Conservation (phyloP, 176 grass and related monocot genomes). For the Cymbopogon citratus region DNA sequence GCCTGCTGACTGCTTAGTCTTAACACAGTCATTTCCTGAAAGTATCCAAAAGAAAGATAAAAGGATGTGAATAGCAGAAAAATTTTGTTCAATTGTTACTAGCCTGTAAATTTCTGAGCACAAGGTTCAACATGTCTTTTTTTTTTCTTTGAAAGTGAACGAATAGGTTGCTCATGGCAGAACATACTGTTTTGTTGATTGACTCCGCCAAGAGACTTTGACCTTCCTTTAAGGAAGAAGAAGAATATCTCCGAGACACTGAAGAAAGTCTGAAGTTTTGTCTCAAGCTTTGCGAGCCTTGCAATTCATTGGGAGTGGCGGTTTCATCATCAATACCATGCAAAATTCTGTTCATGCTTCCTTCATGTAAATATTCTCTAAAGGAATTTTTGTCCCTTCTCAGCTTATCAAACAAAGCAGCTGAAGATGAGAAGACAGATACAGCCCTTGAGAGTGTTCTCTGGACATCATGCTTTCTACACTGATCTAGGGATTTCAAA, state of each 20-base stretch:
- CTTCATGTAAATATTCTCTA: slow-evolving; percentile 45
- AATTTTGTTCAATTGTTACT: background rate
- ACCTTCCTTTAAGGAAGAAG: slow-evolving; percentile 51
- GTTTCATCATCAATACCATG: slow-evolving; percentile 35
- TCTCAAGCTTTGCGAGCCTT: background rate
- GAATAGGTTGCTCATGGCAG: background rate
- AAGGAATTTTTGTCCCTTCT: slow-evolving; percentile 52
- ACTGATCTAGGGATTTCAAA: slow-evolving; percentile 31
- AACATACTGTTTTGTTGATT: slow-evolving; percentile 58
- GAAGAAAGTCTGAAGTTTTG: slow-evolving; percentile 40
- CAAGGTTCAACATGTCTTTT: background rate
- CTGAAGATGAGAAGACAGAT: slow-evolving; percentile 98
- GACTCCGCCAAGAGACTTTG: slow-evolving; percentile 37
- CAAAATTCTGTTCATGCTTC: slow-evolving; percentile 41
- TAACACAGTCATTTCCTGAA: slow-evolving; percentile 57
- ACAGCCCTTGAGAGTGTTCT: slow-evolving; percentile 95
- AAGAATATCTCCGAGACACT: slow-evolving; percentile 26
- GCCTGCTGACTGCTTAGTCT: slow-evolving; percentile 78
- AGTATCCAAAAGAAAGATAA: slow-evolving; percentile 9
- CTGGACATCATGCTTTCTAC: slow-evolving; percentile 61
- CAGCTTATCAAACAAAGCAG: slow-evolving; percentile 97
- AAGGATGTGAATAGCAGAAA: background rate
- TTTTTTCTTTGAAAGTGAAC: background rate
- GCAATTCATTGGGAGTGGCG: background rate
- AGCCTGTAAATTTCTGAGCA: slow-evolving; percentile 8